Base-by-base conservation (phyloP, 495 filamentous ascomycete species). In the Amniculicola lignicola region DNA sequence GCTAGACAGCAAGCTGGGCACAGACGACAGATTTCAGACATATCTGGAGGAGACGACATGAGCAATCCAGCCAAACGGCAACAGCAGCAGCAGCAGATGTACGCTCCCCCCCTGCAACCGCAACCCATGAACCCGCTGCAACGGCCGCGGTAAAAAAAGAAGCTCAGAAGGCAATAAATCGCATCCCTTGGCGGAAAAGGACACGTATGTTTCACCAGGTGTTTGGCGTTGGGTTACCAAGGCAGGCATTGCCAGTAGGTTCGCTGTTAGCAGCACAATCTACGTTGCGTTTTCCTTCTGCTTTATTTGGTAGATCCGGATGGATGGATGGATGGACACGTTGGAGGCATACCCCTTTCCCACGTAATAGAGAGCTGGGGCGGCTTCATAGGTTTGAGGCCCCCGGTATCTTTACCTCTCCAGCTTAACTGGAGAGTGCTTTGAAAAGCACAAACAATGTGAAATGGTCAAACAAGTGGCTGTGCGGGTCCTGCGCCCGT, bases 21-120 rank as follows among this genome's bases (percentile, higher is more conserved):
- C 57, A 75, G 85, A 61, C 74, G 85, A 65, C 81, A 83, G 41
- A 78, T 87, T 28, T 85, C 83, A 10, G 84, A 88, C 21, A 82
- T 89, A 69, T 73, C 78, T 3, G 77, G 82, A 46, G 78, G 70
- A 7, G 66, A 72, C 18, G 82, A 83, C 12, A 75, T 49, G 59
- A 61, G 79, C 33, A 66, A 74, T 42, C 67, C 73, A 10, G 67
- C 73, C 7, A 85, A 85, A 63, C 73, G 84, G 58, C 83, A 83
- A 66, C 79, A 83, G 49, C 85, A 85, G 63, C 73, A 83, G 58
- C 83, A 83, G 66, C 79, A 83, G 49, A 78, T 87, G 72, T 87
- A 84, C 76, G 5, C 78, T 68, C 11, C 71, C 71, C 73, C 69
- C 33, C 66, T 65, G 65, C 68, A 64, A 75, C 62, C 46, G 70